phyloP scores from a whole-genome alignment of 1,284 basidiomycete genomes.

The Golubevia sp. region DNA sequence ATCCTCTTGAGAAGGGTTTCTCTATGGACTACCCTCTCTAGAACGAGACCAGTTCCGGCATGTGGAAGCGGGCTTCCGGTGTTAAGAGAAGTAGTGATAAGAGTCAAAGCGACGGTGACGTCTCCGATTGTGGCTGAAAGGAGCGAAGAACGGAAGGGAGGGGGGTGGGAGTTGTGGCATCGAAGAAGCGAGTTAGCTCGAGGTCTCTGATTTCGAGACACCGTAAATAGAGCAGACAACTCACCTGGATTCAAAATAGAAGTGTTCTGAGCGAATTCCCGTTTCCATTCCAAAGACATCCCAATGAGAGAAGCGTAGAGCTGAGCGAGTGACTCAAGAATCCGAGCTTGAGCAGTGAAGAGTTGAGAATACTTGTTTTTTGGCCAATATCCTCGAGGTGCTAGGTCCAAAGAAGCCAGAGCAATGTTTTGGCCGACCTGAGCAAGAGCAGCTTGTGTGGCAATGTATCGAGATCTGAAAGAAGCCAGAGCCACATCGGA shows the following conservation, averaged over 20 bases:
- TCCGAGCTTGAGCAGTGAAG: conserved; percentile 53
- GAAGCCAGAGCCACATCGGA: conserved; percentile 19
- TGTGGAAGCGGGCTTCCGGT: conserved; percentile 25
- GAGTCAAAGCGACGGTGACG: conserved; percentile 15
- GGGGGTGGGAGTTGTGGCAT: not conserved
- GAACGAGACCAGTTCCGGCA: conserved; percentile 13
- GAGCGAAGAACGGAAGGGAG: no score
- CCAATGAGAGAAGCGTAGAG: no score
- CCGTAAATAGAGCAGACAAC: no score
- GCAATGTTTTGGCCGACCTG: conserved; percentile 65
- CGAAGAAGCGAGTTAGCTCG: no score
- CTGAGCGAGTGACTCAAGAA: no score
- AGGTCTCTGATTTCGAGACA: no score
- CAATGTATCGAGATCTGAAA: conserved; percentile 62
- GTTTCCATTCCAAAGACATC: no score
- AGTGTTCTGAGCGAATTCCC: no score
- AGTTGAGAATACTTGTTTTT: conserved; percentile 65
- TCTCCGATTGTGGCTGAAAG: not conserved
- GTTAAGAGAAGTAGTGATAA: conserved; percentile 27
- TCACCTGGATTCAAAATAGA: no score
- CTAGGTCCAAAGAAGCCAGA: conserved; percentile 62
- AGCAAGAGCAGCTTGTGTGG: conserved; percentile 54
- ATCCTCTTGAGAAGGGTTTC: not conserved
- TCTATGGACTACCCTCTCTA: conserved; percentile 13
- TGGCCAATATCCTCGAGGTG: conserved; percentile 67